phyloP scores from a whole-genome alignment of 805 yeast species.

The Helenozyma baotianmanensis region DNA sequence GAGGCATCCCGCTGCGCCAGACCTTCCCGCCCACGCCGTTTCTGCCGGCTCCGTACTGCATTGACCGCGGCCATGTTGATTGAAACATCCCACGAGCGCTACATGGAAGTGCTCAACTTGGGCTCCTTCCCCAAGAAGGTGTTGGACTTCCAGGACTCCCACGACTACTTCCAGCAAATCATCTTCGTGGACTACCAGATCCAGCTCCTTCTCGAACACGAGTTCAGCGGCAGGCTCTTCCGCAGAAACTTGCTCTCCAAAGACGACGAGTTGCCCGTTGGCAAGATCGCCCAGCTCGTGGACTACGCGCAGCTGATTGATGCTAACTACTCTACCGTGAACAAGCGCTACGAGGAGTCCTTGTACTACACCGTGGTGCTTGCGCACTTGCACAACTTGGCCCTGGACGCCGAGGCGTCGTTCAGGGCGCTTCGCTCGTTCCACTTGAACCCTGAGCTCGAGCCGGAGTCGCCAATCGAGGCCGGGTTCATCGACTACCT shows the following conservation, averaged over 20 bases:
- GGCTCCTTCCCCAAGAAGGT: slow-evolving; percentile 37
- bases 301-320: slow-evolving; percentile 23
- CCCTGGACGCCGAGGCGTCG: slow-evolving; percentile 21
- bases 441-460: slow-evolving; percentile 3
- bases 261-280: slow-evolving; percentile 10
- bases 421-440: slow-evolving; percentile 12
- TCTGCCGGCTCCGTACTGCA: no score
- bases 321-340: slow-evolving; percentile 20
- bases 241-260: slow-evolving; percentile 8
- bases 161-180: slow-evolving; percentile 29
- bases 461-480: slow-evolving; percentile 3
- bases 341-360: slow-evolving; percentile 25
- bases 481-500: slow-evolving; percentile 28
- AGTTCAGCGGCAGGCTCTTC: slow-evolving; percentile 22
- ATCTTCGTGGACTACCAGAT: slow-evolving; percentile 36
- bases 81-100: slow-evolving; percentile 23
- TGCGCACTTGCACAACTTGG: slow-evolving; percentile 32
- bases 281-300: slow-evolving; percentile 23
- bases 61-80: slow-evolving; percentile 26
- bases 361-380: slow-evolving; percentile 29
- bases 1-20: no score
- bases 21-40: no score
- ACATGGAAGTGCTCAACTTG: slow-evolving; percentile 24
- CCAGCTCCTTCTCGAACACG: slow-evolving; percentile 27
- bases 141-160: slow-evolving; percentile 29